phyloP scores from a whole-genome alignment of 371 early-diverging fungal species.

The Mucor sp. region DNA sequence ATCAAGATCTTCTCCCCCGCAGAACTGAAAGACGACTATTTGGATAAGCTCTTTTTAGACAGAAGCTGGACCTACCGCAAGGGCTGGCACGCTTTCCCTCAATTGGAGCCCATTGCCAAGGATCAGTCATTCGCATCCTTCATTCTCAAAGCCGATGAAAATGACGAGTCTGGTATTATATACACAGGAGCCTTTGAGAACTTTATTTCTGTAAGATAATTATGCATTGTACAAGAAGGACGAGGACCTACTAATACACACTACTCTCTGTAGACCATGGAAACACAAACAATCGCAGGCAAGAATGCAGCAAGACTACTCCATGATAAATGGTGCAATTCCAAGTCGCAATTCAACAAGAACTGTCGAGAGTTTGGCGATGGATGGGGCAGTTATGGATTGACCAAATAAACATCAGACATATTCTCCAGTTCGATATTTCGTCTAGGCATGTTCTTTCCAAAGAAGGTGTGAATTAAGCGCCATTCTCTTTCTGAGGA shows the following conservation, averaged over 20 bases:
- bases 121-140: constrained; percentile 25
- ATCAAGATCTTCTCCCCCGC: constrained; percentile 61
- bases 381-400: constrained; percentile 42
- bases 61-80: constrained; percentile 60
- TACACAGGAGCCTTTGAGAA: constrained; percentile 66
- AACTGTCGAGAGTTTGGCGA: constrained; percentile 37
- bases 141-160: constrained; percentile 22
- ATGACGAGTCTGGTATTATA: constrained; percentile 47
- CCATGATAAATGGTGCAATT: constrained; percentile 49
- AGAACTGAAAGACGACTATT: constrained; percentile 35
- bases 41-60: constrained; percentile 48
- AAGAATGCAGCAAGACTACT: constrained; percentile 58
- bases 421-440: constrained; percentile 50
- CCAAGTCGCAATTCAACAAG: neutral
- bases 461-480: constrained; percentile 58
- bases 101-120: constrained; percentile 40
- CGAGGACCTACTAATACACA: neutral
- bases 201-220: constrained; percentile 54
- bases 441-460: constrained; percentile 50
- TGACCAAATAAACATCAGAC: constrained; percentile 57
- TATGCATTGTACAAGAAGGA: neutral
- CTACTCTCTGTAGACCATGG: constrained; percentile 65
- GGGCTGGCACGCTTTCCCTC: constrained; percentile 73
- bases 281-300: constrained; percentile 62
- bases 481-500: constrained; percentile 53